A percentile compares a stretch with the other conserved stretches of the same genome.
Evolutionary conservation across 768 basidiomycete species (phyloP).

Genomic region (Sarcodon sp.): DNA sequence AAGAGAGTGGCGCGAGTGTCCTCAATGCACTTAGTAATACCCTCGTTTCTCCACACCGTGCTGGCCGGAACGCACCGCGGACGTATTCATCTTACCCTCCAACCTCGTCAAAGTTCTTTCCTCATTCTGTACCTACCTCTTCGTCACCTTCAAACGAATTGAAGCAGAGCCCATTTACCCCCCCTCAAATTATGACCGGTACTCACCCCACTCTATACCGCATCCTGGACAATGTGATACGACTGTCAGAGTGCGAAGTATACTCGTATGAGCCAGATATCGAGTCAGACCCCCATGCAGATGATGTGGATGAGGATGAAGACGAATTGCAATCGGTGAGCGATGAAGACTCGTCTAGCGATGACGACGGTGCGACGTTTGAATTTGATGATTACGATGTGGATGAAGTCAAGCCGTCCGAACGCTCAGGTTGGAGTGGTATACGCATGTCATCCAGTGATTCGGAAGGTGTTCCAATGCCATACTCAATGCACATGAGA

Average conservation of each 20-base stretch:
- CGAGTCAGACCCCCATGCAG: slow-evolving; percentile 89
- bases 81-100: slow-evolving; percentile 84
- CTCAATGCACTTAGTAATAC: slow-evolving; percentile 80
- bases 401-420: slow-evolving; percentile 29
- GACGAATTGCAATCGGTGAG: slow-evolving; percentile 56
- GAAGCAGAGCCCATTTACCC: slow-evolving; percentile 41
- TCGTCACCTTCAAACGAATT: slow-evolving; percentile 52
- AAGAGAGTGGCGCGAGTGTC: slow-evolving; percentile 60
- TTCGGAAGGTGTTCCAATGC: slow-evolving; percentile 13
- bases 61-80: slow-evolving; percentile 55
- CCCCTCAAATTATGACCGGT: slow-evolving; percentile 63
- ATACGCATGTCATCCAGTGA: slow-evolving; percentile 13
- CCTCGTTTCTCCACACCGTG: slow-evolving; percentile 58
- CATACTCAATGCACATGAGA: slow-evolving; percentile 30
- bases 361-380: slow-evolving; percentile 59
- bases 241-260: slow-evolving; percentile 86
- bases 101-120: slow-evolving; percentile 59
- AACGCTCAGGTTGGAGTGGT: slow-evolving; percentile 16
- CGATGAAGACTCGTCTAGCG: slow-evolving; percentile 52
- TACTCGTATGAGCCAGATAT: slow-evolving; percentile 90
- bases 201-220: slow-evolving; percentile 85
- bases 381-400: slow-evolving; percentile 74
- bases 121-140: slow-evolving; percentile 59
- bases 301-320: slow-evolving; percentile 68
- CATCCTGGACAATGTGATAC: slow-evolving; percentile 82